Conservation (phyloP, 2,329 filamentous ascomycete genomes). For the Monilinia laxa region DNA sequence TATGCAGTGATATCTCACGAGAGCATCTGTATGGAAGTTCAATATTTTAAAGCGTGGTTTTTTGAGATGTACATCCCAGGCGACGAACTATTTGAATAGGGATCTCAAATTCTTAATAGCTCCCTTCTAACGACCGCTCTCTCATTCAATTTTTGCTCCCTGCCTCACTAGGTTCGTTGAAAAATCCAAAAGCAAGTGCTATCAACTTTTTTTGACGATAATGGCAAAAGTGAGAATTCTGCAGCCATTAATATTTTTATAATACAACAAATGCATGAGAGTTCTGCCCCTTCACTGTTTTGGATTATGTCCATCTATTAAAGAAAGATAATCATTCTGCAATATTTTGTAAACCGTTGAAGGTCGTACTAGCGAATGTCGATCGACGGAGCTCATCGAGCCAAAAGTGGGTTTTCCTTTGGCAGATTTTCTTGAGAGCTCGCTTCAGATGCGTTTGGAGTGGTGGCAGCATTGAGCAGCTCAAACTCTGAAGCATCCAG, state of each 20-base stretch:
- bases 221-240: not conserved
- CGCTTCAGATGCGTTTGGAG: too few relatives aligned
- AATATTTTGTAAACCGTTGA: too few relatives aligned
- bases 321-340: too few relatives aligned
- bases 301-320: not conserved
- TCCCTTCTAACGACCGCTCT: not conserved
- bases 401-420: too few relatives aligned
- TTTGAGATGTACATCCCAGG: not conserved
- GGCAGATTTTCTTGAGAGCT: too few relatives aligned
- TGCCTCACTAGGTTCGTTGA: not conserved
- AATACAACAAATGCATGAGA: not conserved
- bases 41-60: not conserved
- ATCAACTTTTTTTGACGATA: not conserved
- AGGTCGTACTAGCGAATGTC: too few relatives aligned
- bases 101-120: not conserved
- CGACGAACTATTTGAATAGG: not conserved
- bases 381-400: too few relatives aligned
- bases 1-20: not conserved
- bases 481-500: too few relatives aligned
- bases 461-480: too few relatives aligned
- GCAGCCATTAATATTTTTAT: too few relatives aligned
- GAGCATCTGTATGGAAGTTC: not conserved
- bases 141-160: not conserved
- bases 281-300: not conserved
- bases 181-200: not conserved